These are phyloP conservation scores for Paecilomyces formosus DNA, from an alignment of 2,329 filamentous ascomycete species.

Conservation along the genomic window DNA sequence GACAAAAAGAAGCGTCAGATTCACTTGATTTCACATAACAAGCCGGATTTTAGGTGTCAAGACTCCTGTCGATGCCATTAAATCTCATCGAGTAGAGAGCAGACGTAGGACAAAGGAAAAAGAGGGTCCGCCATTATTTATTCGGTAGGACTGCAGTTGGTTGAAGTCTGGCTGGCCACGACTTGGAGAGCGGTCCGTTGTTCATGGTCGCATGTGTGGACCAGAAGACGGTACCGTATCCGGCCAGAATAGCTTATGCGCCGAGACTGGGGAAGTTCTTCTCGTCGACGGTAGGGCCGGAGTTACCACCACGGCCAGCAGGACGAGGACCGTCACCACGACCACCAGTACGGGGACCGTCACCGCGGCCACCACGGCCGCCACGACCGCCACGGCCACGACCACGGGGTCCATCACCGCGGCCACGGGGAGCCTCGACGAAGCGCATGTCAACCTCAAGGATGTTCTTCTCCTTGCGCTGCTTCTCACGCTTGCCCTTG, in stretches of 20 bases:
- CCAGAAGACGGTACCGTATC: background rate
- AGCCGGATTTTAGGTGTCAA: background rate
- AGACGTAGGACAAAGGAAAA: background rate
- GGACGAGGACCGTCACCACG: conserved; percentile 38
- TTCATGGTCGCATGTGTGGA: background rate
- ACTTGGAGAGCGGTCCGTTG: background rate
- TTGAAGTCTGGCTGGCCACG: background rate
- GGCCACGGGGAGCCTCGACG: conserved; percentile 58
- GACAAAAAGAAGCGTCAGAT: background rate
- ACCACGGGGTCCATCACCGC: conserved; percentile 38
- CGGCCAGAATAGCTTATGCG: conserved; percentile 24
- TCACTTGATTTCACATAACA: background rate
- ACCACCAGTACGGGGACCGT: conserved; percentile 24
- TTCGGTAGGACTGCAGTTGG: background rate
- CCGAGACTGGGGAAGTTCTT: conserved; percentile 41
- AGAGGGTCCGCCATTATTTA: background rate
- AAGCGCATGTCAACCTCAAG: conserved; percentile 83
- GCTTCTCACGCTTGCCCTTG: conserved; percentile 76
- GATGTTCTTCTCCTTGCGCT: conserved; percentile 85
- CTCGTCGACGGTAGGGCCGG: conserved; percentile 30
- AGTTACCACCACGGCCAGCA: conserved; percentile 20
- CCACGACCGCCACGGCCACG: conserved; percentile 44
- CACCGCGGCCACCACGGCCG: conserved; percentile 24
- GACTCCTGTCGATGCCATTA: background rate
- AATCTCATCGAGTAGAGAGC: background rate